Evolutionary conservation across 495 filamentous ascomycete genomes (phyloP).

Genomic region (Penicillium mononematosum): DNA sequence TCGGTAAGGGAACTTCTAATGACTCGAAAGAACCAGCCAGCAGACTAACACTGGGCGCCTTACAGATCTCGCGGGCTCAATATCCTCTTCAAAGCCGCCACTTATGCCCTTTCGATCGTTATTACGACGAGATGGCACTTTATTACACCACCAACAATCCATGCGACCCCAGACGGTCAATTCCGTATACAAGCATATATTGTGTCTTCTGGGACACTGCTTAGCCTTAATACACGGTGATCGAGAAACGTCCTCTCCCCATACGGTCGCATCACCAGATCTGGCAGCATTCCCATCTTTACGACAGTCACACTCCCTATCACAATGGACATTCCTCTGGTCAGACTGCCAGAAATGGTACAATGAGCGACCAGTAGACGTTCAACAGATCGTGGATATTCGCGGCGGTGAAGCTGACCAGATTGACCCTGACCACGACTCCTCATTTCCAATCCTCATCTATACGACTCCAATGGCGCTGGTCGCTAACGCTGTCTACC

Average conservation of each 20-base stretch:
- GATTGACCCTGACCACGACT: constrained; percentile 27
- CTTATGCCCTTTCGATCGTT: constrained; percentile 24
- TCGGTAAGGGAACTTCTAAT: constrained; percentile 12
- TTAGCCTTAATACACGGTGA: constrained; percentile 24
- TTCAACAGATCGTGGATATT: constrained; percentile 28
- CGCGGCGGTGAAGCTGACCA: constrained; percentile 28
- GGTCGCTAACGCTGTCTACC: constrained; percentile 30
- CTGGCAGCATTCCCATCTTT: constrained; percentile 23
- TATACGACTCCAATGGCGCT: constrained; percentile 34
- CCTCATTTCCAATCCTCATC: constrained; percentile 29
- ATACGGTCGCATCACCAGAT: constrained; percentile 12
- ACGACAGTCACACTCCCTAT: constrained; percentile 28
- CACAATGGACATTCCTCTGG: constrained; percentile 31
- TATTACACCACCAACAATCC: constrained; percentile 9
- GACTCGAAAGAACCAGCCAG: background rate
- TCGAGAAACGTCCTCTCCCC: constrained; percentile 14
- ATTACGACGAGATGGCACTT: constrained; percentile 24
- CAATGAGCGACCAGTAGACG: constrained; percentile 27
- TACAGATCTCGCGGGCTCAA: constrained; percentile 25
- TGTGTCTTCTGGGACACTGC: constrained; percentile 25
- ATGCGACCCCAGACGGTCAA: constrained; percentile 12
- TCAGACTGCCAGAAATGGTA: constrained; percentile 33
- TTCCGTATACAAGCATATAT: constrained; percentile 20
- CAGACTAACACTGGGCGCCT: background rate
- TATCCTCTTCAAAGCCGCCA: constrained; percentile 15